Base-by-base conservation (phyloP, 768 basidiomycete species). In the Tylopilus cervinicoccineus region DNA sequence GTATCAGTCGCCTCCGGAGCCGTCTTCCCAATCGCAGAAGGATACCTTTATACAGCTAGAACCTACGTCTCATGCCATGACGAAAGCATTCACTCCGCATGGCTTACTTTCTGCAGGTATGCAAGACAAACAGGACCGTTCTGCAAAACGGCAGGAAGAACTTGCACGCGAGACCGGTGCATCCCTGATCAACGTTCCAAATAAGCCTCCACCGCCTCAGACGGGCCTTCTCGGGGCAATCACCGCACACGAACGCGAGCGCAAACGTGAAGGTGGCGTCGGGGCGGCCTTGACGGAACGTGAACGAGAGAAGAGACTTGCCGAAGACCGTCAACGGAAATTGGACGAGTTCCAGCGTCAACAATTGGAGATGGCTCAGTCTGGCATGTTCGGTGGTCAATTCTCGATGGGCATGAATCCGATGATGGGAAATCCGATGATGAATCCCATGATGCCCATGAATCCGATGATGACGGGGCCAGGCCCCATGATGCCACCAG, bases 221-320 rank as follows among this genome's bases (percentile, higher is more conserved):
- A 91, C 88, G 36, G 96, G 96, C 32, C 77, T 98, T 36, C 82
- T 99, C 41, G 96, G 96, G 16, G 95, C 95, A 2, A 93, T 98
- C 59, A 93, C 93, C 36, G 90, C 88, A 9, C 93, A 96, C 64
- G 93, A 99, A 68, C 80, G 91, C 44, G 95, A 98, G 48, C 77
- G 92, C 51, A 92, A 95, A 62, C 84, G 93, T 24, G 93, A 95
- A 50, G 94, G 96, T 43, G 95, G 95, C 31, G 82, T 98, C 16
- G 96, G 95, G 43, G 93, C 94, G 22, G 81, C 93, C 2, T 70
- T 99, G 58, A 98, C 96, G 0, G 94, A 98, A 70, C 82, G 93
- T 29, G 95, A 98, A 69, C 80, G 94, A 36, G 94, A 98, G 61
- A 88, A 89, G 65, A 78, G 95, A 28, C 53, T 92, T 29, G 94